Evolutionary conservation across 352 stramenopile species (phyloP).

Genomic region (Globisporangium irregulare): DNA sequence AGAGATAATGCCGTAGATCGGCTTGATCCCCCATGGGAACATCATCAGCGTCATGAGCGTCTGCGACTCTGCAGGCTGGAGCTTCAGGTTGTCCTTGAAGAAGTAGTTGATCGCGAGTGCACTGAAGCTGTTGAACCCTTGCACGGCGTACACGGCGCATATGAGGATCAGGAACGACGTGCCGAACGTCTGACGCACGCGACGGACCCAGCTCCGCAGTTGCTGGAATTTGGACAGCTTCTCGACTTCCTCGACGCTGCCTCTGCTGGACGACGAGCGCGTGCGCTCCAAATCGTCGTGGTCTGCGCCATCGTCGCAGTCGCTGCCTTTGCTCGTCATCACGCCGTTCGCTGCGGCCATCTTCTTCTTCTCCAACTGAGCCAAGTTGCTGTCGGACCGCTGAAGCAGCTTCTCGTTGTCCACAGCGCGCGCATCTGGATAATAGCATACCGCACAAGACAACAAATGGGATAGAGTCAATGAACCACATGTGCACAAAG

Average conservation of each 20-base stretch:
- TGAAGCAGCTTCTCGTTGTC: conserved; percentile 20
- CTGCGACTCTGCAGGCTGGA: conserved; percentile 91
- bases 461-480: conserved; percentile 1
- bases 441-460: not conserved
- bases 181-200: conserved; percentile 63
- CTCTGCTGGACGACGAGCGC: conserved; percentile 8
- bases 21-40: conserved; percentile 95
- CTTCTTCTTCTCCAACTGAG: conserved; percentile 17
- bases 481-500: not conserved
- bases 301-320: conserved; percentile 2
- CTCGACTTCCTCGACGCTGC: conserved; percentile 16
- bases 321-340: conserved; percentile 9
- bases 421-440: conserved; percentile 1
- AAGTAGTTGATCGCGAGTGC: conserved; percentile 94
- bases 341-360: not conserved
- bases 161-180: conserved; percentile 69
- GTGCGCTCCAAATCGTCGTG: conserved; percentile 13
- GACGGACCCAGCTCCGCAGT: conserved; percentile 43
- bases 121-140: conserved; percentile 93
- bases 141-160: conserved; percentile 90
- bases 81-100: conserved; percentile 95
- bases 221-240: conserved; percentile 33
- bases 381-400: conserved; percentile 7
- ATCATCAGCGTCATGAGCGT: conserved; percentile 92
- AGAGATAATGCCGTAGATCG: conserved; percentile 95